phyloP scores from a whole-genome alignment of 495 filamentous ascomycete species.

The Apodospora peruviana region DNA sequence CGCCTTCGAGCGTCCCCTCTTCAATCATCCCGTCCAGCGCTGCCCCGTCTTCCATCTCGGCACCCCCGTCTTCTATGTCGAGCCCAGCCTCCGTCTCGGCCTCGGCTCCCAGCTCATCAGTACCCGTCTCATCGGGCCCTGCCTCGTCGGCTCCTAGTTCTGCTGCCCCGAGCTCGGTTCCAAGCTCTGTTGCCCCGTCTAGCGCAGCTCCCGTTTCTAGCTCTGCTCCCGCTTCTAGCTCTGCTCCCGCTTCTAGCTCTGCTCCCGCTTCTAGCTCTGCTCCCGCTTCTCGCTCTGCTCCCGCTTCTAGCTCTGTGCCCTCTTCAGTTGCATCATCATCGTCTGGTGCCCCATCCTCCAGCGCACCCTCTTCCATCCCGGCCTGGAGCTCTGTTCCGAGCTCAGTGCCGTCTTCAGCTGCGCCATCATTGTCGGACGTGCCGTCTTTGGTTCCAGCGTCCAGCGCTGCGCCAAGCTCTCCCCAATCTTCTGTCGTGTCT shows the following conservation, averaged over 20 bases:
- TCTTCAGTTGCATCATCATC: not conserved
- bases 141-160: not conserved
- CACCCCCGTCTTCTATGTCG: no score
- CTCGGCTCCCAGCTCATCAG: no score
- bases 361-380: not conserved
- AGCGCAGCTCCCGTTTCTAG: not conserved
- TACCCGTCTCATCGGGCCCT: not conserved
- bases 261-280: not conserved
- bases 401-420: not conserved
- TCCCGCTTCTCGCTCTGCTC: not conserved
- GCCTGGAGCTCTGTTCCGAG: not conserved
- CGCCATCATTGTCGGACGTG: not conserved
- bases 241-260: not conserved
- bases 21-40: not conserved
- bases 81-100: no score
- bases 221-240: not conserved
- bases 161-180: no score
- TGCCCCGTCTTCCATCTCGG: not conserved
- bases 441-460: constrained; percentile 2
- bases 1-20: not conserved
- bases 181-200: not conserved
- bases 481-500: not conserved
- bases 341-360: not conserved
- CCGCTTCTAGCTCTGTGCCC: not conserved
- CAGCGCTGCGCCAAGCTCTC: not conserved